A percentile compares a stretch with the other conserved stretches of the same genome.
These are phyloP conservation scores for Mortierella hygrophila DNA, from an alignment of 192 early-diverging fungal genomes.

Conservation along the genomic window DNA sequence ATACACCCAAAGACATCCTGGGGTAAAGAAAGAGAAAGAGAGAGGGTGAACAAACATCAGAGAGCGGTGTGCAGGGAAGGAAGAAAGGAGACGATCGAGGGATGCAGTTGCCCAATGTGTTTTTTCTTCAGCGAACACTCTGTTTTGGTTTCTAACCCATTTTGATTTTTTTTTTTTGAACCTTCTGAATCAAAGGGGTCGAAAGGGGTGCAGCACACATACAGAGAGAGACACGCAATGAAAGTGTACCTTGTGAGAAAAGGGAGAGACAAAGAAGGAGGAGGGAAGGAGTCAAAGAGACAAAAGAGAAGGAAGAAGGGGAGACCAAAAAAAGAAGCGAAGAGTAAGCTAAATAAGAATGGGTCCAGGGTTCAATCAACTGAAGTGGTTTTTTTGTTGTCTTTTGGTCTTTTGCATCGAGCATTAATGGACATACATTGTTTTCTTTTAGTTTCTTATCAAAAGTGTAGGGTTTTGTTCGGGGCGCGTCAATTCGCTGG, in stretches of 20 bases:
- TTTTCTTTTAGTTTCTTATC: too few species aligned
- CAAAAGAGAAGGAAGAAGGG: background rate
- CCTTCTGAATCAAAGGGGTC: constrained; percentile 3
- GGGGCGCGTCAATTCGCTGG: background rate
- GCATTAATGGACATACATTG: too few species aligned
- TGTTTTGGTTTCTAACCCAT: background rate
- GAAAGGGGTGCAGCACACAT: background rate
- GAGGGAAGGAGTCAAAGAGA: background rate
- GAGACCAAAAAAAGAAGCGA: background rate
- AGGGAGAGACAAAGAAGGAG: background rate
- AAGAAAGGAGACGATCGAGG: background rate
- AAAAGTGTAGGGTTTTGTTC: background rate
- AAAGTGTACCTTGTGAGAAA: background rate
- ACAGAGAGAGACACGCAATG: background rate
- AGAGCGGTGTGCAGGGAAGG: background rate
- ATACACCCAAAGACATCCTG: background rate
- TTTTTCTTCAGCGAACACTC: background rate
- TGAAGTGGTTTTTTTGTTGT: background rate
- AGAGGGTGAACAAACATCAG: background rate
- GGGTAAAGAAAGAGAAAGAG: background rate
- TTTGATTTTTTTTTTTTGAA: background rate
- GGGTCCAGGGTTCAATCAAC: background rate
- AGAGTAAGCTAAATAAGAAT: background rate
- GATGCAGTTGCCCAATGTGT: background rate
- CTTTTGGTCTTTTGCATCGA: too few species aligned